phyloP scores from a whole-genome alignment of 2,329 filamentous ascomycete species.

The Neoarthrinium moseri region DNA sequence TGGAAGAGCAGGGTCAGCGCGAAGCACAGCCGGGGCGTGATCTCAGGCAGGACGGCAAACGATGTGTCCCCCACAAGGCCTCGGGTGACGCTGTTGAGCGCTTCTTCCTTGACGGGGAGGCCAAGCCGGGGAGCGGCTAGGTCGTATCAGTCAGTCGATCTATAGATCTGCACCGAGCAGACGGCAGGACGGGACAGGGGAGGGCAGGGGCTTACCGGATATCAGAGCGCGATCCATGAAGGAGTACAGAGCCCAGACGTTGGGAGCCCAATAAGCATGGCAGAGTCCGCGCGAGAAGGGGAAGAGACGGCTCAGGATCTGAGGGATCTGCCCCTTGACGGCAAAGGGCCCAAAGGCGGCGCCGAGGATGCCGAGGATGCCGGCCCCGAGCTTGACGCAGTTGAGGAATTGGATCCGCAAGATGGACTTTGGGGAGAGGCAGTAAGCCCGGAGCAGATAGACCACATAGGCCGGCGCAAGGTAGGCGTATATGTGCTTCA shows the following conservation, averaged over 20 bases:
- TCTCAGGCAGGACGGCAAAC: slow-evolving; percentile 88
- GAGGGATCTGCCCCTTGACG: slow-evolving; percentile 76
- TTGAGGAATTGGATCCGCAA: slow-evolving; percentile 77
- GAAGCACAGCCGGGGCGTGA: slow-evolving; percentile 80
- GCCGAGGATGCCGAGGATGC: slow-evolving; percentile 70
- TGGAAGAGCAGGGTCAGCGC: slow-evolving; percentile 80
- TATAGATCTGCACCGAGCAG: not conserved
- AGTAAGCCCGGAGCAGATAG: slow-evolving; percentile 86
- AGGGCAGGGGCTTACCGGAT: slow-evolving; percentile 62
- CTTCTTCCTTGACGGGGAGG: slow-evolving; percentile 68
- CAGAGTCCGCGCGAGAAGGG: slow-evolving; percentile 92
- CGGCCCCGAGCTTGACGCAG: slow-evolving; percentile 75
- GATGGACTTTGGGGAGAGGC: slow-evolving; percentile 73
- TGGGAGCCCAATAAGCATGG: slow-evolving; percentile 98
- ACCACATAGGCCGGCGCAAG: slow-evolving; percentile 95
- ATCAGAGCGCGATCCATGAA: slow-evolving; percentile 85
- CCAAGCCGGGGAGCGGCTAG: slow-evolving; percentile 80
- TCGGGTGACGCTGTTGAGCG: slow-evolving; percentile 84
- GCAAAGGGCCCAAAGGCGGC: slow-evolving; percentile 89
- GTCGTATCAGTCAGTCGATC: slow-evolving; percentile 28
- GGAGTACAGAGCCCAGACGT: slow-evolving; percentile 95
- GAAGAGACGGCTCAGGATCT: slow-evolving; percentile 82
- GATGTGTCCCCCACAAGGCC: slow-evolving; percentile 91
- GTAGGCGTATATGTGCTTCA: slow-evolving; percentile 99
- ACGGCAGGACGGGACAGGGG: too few species aligned